A percentile compares a stretch with the other conserved stretches of the same genome.
Evolutionary conservation across 441 rosid genomes (phyloP).

Genomic region (Gossypium schwendimanii): DNA sequence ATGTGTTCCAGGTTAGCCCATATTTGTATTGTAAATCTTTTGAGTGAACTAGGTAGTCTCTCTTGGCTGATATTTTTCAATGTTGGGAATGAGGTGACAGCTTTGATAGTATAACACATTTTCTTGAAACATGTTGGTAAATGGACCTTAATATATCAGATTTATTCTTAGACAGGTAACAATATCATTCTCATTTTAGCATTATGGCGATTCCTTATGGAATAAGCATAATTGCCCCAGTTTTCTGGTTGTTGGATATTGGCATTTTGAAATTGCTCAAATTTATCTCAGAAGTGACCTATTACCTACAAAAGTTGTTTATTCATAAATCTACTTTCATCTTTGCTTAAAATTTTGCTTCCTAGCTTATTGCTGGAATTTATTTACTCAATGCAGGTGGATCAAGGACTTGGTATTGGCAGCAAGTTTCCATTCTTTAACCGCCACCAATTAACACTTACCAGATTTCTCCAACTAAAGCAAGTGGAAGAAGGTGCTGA

Average conservation of each 20-base stretch:
- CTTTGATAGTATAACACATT: not conserved
- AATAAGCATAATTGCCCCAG: not conserved
- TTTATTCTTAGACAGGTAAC: not conserved
- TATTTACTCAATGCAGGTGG: slow-evolving; percentile 51
- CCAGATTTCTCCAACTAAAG: slow-evolving; percentile 70
- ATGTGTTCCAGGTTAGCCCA: slow-evolving; percentile 79
- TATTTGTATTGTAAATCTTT: slow-evolving; percentile 3
- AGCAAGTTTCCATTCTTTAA: slow-evolving; percentile 90
- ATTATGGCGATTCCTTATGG: not conserved
- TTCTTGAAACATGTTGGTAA: not conserved
- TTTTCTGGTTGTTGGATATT: not conserved
- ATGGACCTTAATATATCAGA: not conserved
- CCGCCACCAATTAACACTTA: slow-evolving; percentile 80
- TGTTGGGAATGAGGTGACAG: not conserved
- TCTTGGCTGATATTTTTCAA: not conserved
- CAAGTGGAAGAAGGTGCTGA: slow-evolving; percentile 80
- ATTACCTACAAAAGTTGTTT: not conserved
- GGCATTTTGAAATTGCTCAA: slow-evolving; percentile 11
- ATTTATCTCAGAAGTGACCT: not conserved
- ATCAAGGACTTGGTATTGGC: slow-evolving; percentile 95
- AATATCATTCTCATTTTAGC: not conserved
- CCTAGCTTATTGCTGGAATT: slow-evolving; percentile 1
- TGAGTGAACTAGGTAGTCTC: slow-evolving; percentile 6
- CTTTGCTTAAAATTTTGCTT: not conserved
- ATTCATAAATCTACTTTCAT: not conserved